Conservation (phyloP, 495 filamentous ascomycete genomes). For the Neohortaea acidophila region DNA sequence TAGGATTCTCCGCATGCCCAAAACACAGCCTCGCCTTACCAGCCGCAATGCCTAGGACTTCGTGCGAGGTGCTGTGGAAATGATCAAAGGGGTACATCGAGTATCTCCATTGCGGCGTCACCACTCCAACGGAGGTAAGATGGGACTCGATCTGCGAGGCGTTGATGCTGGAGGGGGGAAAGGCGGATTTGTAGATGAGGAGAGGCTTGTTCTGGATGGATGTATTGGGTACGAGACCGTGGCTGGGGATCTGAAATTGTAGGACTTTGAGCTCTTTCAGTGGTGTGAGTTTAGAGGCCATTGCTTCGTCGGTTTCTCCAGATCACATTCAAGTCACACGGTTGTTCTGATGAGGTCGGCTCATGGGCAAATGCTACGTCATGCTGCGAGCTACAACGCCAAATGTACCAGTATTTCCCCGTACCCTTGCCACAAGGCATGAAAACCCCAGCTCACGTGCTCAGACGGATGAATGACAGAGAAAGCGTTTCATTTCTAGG, state of each 20-base stretch:
- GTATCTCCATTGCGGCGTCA: conserved; percentile 49
- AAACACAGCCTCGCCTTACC: conserved; percentile 51
- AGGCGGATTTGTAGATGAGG: conserved; percentile 39
- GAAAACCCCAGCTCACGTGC: no score
- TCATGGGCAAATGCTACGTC: no score
- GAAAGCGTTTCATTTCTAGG: no score
- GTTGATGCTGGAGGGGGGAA: conserved; percentile 26
- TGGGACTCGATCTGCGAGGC: conserved; percentile 38
- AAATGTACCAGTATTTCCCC: no score
- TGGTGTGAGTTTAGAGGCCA: conserved; percentile 27
- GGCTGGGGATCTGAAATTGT: conserved; percentile 42
- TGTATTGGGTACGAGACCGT: conserved; percentile 46
- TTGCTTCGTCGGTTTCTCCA: no score
- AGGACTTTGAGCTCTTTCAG: conserved; percentile 38
- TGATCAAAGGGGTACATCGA: conserved; percentile 50
- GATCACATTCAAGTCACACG: no score
- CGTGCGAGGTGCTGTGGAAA: conserved; percentile 52
- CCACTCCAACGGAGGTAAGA: conserved; percentile 36
- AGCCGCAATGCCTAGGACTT: conserved; percentile 44
- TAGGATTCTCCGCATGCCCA: conserved; percentile 47
- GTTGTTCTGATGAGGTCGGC: no score
- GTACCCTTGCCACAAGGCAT: no score
- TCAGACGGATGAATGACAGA: no score
- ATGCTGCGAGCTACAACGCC: no score
- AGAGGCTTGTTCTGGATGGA: conserved; percentile 48